Base-by-base conservation (phyloP, 75 land plant genomes). In the Cunninghamia lanceolata region DNA sequence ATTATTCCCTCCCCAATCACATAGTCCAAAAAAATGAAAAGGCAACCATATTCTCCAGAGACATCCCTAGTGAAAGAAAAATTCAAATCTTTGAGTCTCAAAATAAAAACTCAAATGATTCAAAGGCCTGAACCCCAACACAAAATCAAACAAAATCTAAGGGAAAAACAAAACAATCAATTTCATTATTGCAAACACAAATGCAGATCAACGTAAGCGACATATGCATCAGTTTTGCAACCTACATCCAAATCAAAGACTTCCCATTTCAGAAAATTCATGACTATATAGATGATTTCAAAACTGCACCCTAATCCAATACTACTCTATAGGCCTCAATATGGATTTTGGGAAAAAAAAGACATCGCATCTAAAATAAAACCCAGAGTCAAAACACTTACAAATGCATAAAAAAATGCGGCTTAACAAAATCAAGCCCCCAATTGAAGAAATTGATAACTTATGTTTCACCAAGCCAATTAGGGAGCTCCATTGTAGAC, bases 401-500 rank as follows among this genome's bases (percentile, higher is more conserved):
- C 10, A 14, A 53, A 53, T 15, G 17, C 56, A n/a, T 13, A 2
- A 2, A 15, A 53, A 14, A 53, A 14, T 13, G 14, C 17, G 15
- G 11, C 15, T 9, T 50, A 53, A 53, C 10, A 53, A 53, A 15
- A 53, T 53, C 15, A 15, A 53, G 15, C 0, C 17, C 14, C 56
- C 16, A 53, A 53, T 13, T 13, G 10, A 53, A 53, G 56, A 53
- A 68, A 25, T 68, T n/a, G 28, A 68, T 28, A 28, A 19, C 45
- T 39, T 40, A 77, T 43, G 80, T 77, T 40, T 77, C 80, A 77
- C 45, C 45, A 16, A 40, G n/a, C 80, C 80, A 40, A 5, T 43
- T 43, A 38, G 80, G 80, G 43, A 77, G 43, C 17, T 77, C 80
- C 80, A 77, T 77, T 77, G 45, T 25, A 21, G 80, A 77, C 13